Conservation (phyloP, 257 asterid genomes). For the Ophiorrhiza pumila region DNA sequence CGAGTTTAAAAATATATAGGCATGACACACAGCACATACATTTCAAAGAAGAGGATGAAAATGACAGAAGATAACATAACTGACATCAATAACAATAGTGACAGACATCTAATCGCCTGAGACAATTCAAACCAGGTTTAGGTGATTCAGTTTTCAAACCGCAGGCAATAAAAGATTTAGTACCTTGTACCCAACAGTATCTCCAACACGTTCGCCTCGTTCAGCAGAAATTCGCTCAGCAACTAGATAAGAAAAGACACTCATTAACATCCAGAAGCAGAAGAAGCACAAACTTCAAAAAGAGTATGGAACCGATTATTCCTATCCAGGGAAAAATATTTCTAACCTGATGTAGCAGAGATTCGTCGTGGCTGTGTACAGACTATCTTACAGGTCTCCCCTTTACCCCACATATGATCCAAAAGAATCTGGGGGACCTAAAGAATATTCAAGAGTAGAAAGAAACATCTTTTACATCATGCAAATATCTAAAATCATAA, state of each 20-base stretch:
- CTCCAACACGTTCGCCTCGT: slow-evolving; percentile 88
- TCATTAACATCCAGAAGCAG: not conserved
- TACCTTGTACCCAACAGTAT: slow-evolving; percentile 96
- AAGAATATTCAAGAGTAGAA: not conserved
- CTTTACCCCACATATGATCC: slow-evolving; percentile 85
- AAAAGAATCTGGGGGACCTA: slow-evolving; percentile 92
- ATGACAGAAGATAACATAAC: not conserved
- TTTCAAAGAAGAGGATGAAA: slow-evolving; percentile 1
- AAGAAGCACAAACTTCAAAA: not conserved
- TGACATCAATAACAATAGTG: not conserved
- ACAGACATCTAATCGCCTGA: not conserved
- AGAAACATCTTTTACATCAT: not conserved
- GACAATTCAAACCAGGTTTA: not conserved
- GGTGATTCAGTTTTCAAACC: not conserved
- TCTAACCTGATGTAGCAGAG: slow-evolving; percentile 85
- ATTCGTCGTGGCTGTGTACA: slow-evolving; percentile 95
- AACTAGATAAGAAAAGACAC: slow-evolving; percentile 54
- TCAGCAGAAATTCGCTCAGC: slow-evolving; percentile 94
- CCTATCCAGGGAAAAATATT: not conserved
- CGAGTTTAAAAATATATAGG: slow-evolving; percentile 6
- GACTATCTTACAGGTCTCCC: slow-evolving; percentile 76
- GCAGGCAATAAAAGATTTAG: slow-evolving; percentile 12
- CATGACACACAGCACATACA: not conserved
- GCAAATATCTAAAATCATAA: not conserved
- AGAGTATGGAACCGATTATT: not conserved